Conservation (phyloP, 2,329 filamentous ascomycete species). For the Nigrospora sphaerica region DNA sequence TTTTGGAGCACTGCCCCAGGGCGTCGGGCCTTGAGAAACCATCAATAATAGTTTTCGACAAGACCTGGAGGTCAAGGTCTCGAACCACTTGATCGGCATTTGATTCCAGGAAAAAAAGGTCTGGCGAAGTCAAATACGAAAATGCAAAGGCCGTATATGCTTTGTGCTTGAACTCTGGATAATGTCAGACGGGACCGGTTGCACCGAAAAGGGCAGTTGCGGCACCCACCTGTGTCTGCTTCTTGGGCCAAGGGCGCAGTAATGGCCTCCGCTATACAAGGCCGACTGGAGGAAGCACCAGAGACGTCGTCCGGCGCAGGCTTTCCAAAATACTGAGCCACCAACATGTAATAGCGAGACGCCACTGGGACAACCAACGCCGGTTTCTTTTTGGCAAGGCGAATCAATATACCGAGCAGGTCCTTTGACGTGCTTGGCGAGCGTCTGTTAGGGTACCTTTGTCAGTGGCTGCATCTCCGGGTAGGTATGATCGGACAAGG, state of each 20-base stretch:
- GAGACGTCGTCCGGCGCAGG: slow-evolving; percentile 10
- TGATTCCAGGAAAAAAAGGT: slow-evolving; percentile 33
- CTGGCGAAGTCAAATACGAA: slow-evolving; percentile 18
- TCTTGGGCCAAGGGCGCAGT: slow-evolving; percentile 13
- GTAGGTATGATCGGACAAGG: neutral
- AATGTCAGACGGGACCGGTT: neutral
- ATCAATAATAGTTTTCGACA: slow-evolving; percentile 35
- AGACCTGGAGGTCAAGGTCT: slow-evolving; percentile 27
- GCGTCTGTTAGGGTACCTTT: slow-evolving; percentile 10
- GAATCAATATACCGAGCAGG: slow-evolving; percentile 28
- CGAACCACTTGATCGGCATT: slow-evolving; percentile 28
- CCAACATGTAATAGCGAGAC: slow-evolving; percentile 30
- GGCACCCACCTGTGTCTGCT: neutral
- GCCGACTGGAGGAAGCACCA: slow-evolving; percentile 5
- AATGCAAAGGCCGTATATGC: slow-evolving; percentile 21
- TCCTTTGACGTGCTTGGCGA: slow-evolving; percentile 13
- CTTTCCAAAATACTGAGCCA: slow-evolving; percentile 28
- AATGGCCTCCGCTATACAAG: slow-evolving; percentile 11
- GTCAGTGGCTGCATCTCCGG: neutral
- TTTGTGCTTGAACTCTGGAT: slow-evolving; percentile 6
- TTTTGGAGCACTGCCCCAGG: slow-evolving; percentile 19
- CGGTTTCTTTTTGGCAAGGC: slow-evolving; percentile 20
- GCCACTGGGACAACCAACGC: slow-evolving; percentile 18
- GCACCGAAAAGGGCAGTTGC: neutral
- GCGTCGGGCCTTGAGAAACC: slow-evolving; percentile 20